Evolutionary conservation across 768 basidiomycete genomes (phyloP).

Genomic region (Paxillus involutus): DNA sequence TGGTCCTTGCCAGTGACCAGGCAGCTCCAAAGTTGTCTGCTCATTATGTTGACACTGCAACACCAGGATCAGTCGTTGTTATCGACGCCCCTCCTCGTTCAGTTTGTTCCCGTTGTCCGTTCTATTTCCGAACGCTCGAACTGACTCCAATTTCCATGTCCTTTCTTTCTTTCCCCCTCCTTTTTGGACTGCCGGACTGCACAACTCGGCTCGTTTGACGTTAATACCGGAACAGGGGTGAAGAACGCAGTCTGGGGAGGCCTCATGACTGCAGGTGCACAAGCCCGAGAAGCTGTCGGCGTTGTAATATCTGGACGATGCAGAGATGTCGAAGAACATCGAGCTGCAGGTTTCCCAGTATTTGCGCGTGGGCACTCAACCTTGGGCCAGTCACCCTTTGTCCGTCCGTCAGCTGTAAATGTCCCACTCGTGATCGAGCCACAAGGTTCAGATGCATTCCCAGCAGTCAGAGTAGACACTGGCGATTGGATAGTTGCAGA

Average conservation of each 20-base stretch:
- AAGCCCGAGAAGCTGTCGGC: slow-evolving; percentile 65
- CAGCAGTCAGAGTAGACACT: slow-evolving; percentile 58
- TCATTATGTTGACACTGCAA: slow-evolving; percentile 84
- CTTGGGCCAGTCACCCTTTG: slow-evolving; percentile 82
- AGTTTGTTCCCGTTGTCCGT: slow-evolving; percentile 23
- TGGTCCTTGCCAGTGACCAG: slow-evolving; percentile 62
- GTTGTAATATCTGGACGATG: slow-evolving; percentile 84
- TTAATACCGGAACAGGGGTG: slow-evolving; percentile 42
- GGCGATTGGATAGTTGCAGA: slow-evolving; percentile 88
- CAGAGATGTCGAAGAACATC: slow-evolving; percentile 81
- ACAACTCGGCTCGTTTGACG: background rate
- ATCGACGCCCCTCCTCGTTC: slow-evolving; percentile 74
- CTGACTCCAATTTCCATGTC: background rate
- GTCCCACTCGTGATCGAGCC: slow-evolving; percentile 53
- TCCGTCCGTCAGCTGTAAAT: slow-evolving; percentile 75
- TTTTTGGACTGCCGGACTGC: background rate
- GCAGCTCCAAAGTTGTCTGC: slow-evolving; percentile 59
- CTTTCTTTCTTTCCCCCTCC: background rate
- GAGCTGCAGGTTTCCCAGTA: slow-evolving; percentile 68
- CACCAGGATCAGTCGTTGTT: slow-evolving; percentile 64
- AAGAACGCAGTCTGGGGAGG: slow-evolving; percentile 93
- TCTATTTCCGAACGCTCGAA: background rate
- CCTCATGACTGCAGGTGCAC: slow-evolving; percentile 85
- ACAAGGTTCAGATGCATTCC: slow-evolving; percentile 41
- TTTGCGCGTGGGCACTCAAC: slow-evolving; percentile 83